Percentiles rank a stretch among this genome's conserved stretches.
phyloP scores from a whole-genome alignment of 2,329 filamentous ascomycete genomes.

The Metarhizium rileyi region DNA sequence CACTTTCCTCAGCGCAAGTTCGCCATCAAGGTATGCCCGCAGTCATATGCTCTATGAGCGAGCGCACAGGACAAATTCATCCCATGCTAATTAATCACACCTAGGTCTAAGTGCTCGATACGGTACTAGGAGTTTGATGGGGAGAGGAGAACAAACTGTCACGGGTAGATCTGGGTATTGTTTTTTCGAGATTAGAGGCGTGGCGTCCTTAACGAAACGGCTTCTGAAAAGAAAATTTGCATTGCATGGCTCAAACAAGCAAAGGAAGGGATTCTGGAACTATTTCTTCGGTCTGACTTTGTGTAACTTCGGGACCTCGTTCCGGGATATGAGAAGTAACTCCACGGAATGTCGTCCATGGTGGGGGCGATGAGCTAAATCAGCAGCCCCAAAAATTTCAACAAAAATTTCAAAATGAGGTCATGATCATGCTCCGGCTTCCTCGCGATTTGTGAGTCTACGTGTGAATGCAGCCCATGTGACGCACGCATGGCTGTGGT shows the following conservation, averaged over 20 bases:
- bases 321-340: conserved; percentile 17
- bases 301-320: conserved; percentile 24
- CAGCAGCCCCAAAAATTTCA: conserved; percentile 22
- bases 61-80: background rate
- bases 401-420: conserved; percentile 22
- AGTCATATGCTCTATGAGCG: background rate
- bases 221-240: conserved; percentile 20
- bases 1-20: conserved; percentile 99
- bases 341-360: conserved; percentile 17
- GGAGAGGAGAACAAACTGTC: conserved; percentile 5
- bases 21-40: conserved; percentile 77
- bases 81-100: background rate
- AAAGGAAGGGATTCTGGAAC: conserved; percentile 8
- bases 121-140: conserved; percentile 4
- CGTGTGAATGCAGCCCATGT: too few species aligned
- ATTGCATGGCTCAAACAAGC: conserved; percentile 27
- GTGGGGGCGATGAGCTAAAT: conserved; percentile 18
- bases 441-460: too few species aligned
- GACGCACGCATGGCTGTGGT: too few species aligned
- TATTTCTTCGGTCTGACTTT: conserved; percentile 25
- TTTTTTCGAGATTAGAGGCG: conserved; percentile 19
- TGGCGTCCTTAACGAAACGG: conserved; percentile 25
- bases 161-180: conserved; percentile 2
- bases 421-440: conserved; percentile 21
- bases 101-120: conserved; percentile 9